These are phyloP conservation scores for Bipolaris gigantea DNA, from an alignment of 2,329 filamentous ascomycete genomes.

Conservation along the genomic window DNA sequence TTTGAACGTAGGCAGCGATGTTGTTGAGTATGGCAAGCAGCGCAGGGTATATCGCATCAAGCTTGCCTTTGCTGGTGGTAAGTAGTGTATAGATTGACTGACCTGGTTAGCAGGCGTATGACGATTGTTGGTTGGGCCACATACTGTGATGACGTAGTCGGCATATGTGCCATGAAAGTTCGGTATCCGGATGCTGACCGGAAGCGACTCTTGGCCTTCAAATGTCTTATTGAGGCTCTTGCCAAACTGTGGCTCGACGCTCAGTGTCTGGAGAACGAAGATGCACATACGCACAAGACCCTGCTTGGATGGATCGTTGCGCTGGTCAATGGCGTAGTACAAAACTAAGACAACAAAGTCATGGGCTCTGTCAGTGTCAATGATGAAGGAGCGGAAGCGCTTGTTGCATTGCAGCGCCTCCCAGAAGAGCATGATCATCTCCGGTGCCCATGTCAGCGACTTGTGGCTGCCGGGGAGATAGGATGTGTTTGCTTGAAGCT, in stretches of 20 bases:
- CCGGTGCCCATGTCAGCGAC: conserved; percentile 82
- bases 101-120: conserved; percentile 25
- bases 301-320: conserved; percentile 82
- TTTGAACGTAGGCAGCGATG: conserved; percentile 79
- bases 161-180: conserved; percentile 89
- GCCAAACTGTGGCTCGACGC: conserved; percentile 88
- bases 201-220: conserved; percentile 84
- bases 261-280: conserved; percentile 94
- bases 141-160: conserved; percentile 87
- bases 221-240: conserved; percentile 87
- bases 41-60: conserved; percentile 90
- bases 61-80: conserved; percentile 83
- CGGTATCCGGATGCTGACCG: conserved; percentile 75
- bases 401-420: conserved; percentile 97
- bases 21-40: conserved; percentile 93
- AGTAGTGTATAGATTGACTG: conserved; percentile 91
- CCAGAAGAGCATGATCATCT: conserved; percentile 98
- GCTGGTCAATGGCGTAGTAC: conserved; percentile 91
- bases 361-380: conserved; percentile 89
- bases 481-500: conserved; percentile 81
- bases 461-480: conserved; percentile 86
- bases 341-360: conserved; percentile 89
- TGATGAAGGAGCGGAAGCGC: conserved; percentile 92
- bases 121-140: conserved; percentile 25
- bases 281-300: conserved; percentile 95